Evolutionary conservation across 2,329 filamentous ascomycete genomes (phyloP), one percentile per base, ranked within the genome.

Genomic region (Aspergillus puulaauensis): DNA sequence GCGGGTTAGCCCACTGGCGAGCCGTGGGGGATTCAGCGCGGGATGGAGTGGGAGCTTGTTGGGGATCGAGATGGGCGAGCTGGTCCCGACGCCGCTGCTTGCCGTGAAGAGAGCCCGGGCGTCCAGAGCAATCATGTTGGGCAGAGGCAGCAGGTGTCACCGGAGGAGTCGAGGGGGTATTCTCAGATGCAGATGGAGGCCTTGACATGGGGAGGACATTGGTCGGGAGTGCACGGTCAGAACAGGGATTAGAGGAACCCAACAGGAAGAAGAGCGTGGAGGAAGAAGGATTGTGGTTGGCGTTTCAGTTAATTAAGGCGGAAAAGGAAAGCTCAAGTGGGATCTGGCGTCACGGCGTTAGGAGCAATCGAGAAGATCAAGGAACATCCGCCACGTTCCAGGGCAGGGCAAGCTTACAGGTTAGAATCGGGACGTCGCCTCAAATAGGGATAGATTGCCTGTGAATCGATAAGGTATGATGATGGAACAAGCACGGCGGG

Each of bases 151-250:
- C 74, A 75, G 75, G 73, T 75, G 77, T 79, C 74, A 79, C 75
- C 76, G 75, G 68, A 68, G 74, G 66, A 69, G 67, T 66, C 69
- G 74, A 69, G 68, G 71, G 69, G 70, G 72, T 68, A 66, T 75
- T 65, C 70, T 73, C 73, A 66, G 73, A 65, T 69, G 72, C 75
- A 70, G 75, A 72, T 72, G 73, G 70, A 73, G 73, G 72, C 57
- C 70, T 78, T 76, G 79, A 80, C 79, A 81, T 81, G 78, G 73
- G 73, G 74, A 76, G 73, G 70, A 79, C 79, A 81, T 80, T 78
- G 75, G 77, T 76, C 71, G 74, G 67, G 66, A 60, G 63, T 67
- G 64, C 68, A 68, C 61, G 63, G 63, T 61, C 59, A 58, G 54
- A 61, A 59, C 59, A 64, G 49, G 57, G 53, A 53, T 53, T 54